Evolutionary conservation across 345 rosid genomes (phyloP).

Genomic region (Lepidium didymum): DNA sequence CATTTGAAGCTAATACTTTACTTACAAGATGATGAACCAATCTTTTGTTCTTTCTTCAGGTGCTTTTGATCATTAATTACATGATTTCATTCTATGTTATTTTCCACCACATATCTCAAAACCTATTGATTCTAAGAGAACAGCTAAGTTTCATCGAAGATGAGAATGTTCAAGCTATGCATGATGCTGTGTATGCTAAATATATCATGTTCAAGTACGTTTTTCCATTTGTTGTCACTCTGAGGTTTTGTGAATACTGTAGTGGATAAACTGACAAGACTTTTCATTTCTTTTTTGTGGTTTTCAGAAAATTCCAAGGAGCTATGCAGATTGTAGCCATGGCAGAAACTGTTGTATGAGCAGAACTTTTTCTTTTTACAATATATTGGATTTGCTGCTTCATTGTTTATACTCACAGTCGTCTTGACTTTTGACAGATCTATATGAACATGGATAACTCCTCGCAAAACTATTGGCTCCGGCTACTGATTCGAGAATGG

Average conservation of each 20-base stretch:
- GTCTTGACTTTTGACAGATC: constrained; percentile 36
- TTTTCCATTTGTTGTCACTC: not conserved
- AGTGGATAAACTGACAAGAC: not conserved
- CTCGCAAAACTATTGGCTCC: constrained; percentile 68
- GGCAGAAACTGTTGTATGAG: constrained; percentile 67
- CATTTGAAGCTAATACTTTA: not conserved
- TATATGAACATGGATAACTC: constrained; percentile 68
- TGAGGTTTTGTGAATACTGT: not conserved
- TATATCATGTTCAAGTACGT: constrained; percentile 87
- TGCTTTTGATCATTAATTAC: constrained; percentile 76
- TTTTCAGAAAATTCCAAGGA: constrained; percentile 74
- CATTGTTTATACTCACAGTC: not conserved
- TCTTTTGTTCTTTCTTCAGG: constrained; percentile 35
- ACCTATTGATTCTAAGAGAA: constrained; percentile 53
- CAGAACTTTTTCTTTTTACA: not conserved
- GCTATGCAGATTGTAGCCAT: constrained; percentile 88
- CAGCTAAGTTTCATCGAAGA: constrained; percentile 71
- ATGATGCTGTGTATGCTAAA: constrained; percentile 68
- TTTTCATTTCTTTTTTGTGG: not conserved
- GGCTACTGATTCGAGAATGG: constrained; percentile 79
- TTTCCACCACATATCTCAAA: constrained; percentile 76
- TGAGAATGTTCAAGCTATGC: constrained; percentile 79
- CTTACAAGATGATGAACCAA: constrained; percentile 1
- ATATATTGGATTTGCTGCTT: not conserved
- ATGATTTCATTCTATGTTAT: constrained; percentile 70